Conservation (phyloP, 306 rosid species). For the Lathyrus sativus region DNA sequence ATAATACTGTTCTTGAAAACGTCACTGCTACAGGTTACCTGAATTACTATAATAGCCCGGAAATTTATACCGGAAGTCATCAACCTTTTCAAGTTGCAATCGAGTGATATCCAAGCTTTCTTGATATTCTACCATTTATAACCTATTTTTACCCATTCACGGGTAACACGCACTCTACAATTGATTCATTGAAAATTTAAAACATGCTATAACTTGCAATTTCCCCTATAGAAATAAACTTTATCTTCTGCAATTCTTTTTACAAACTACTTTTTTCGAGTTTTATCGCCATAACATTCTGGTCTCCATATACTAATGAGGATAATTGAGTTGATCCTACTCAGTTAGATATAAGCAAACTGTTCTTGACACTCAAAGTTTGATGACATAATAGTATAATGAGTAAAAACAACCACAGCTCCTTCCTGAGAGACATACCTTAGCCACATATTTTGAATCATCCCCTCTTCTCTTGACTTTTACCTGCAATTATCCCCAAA, state of each 20-base stretch:
- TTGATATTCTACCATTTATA: slow-evolving; percentile 10
- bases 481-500: slow-evolving; percentile 59
- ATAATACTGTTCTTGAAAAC: slow-evolving; percentile 23
- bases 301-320: slow-evolving; percentile 2
- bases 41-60: slow-evolving; percentile 22
- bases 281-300: not conserved
- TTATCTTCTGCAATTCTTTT: slow-evolving; percentile 12
- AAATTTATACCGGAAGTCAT: slow-evolving; percentile 2
- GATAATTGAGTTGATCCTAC: slow-evolving; percentile 18
- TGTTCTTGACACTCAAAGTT: slow-evolving; percentile 14
- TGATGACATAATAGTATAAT: slow-evolving; percentile 27
- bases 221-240: slow-evolving; percentile 1
- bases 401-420: slow-evolving; percentile 20
- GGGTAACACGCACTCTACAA: slow-evolving; percentile 5
- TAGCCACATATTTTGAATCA: slow-evolving; percentile 94
- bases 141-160: slow-evolving; percentile 23
- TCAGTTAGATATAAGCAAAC: slow-evolving; percentile 23
- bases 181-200: not conserved
- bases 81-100: slow-evolving; percentile 31
- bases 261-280: slow-evolving; percentile 12
- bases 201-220: not conserved
- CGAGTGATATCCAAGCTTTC: slow-evolving; percentile 19
- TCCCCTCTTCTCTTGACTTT: slow-evolving; percentile 98
- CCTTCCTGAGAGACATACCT: slow-evolving; percentile 59
- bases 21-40: slow-evolving; percentile 11